Conservation (phyloP, 768 basidiomycete species). For the Hygrophorus pudorinus region DNA sequence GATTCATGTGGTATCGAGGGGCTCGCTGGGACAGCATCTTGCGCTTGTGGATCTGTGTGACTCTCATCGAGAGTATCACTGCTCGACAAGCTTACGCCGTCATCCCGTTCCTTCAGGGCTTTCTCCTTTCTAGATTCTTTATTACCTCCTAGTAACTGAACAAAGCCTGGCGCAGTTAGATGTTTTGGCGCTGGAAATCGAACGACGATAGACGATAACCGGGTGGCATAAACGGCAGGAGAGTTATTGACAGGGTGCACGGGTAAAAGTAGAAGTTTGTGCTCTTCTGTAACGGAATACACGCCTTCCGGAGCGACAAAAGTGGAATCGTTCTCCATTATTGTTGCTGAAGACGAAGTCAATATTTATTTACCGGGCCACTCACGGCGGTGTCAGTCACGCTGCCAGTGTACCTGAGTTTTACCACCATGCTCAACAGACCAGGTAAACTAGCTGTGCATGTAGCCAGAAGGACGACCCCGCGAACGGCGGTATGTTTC, state of each 20-base stretch:
- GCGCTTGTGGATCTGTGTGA: conserved; percentile 25
- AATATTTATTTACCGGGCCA: not conserved
- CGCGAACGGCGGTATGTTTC: not conserved
- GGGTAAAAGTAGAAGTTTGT: conserved; percentile 50
- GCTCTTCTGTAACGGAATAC: conserved; percentile 81
- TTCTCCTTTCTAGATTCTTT: conserved; percentile 55
- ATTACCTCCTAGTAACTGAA: conserved; percentile 57
- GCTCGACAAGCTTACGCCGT: conserved; percentile 72
- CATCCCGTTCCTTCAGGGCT: conserved; percentile 42
- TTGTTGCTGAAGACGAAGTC: conserved; percentile 8
- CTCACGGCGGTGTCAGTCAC: not conserved
- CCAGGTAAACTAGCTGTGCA: not conserved
- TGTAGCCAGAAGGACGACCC: not conserved
- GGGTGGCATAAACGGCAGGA: conserved; percentile 43
- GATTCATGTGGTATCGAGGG: conserved; percentile 31
- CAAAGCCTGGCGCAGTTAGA: conserved; percentile 49
- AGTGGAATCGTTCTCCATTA: conserved; percentile 75
- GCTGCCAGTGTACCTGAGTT: not conserved
- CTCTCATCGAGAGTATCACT: conserved; percentile 67
- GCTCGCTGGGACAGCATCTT: conserved; percentile 28
- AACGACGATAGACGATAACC: conserved; percentile 50
- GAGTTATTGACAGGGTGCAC: conserved; percentile 28
- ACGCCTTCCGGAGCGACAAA: conserved; percentile 88
- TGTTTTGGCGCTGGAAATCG: conserved; percentile 51
- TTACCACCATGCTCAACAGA: not conserved